Evolutionary conservation across 1,139 yeast species (phyloP).

Genomic region (Candida sp.): DNA sequence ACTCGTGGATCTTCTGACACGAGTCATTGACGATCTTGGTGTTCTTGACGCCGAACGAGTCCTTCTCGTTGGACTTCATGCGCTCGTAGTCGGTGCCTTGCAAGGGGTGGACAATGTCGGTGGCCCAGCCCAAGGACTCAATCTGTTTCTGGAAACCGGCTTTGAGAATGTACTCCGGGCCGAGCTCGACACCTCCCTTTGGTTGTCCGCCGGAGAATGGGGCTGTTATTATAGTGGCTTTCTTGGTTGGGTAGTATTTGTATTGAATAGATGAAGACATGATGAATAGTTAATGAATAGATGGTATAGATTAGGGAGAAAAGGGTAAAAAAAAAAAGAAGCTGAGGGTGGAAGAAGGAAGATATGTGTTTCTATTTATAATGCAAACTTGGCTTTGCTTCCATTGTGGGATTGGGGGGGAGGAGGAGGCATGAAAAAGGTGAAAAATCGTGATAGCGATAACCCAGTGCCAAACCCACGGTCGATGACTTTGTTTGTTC

Average conservation of each 20-base stretch:
- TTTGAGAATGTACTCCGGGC: constrained; percentile 81
- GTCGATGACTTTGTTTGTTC: neutral
- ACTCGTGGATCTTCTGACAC: constrained; percentile 62
- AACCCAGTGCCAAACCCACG: neutral
- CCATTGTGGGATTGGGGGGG: neutral
- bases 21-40: constrained; percentile 80
- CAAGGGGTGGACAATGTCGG: constrained; percentile 62
- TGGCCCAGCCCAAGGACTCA: constrained; percentile 73
- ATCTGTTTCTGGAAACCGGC: constrained; percentile 73
- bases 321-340: neutral
- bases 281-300: neutral
- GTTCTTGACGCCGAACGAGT: constrained; percentile 66
- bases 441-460: neutral
- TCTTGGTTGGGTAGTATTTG: constrained; percentile 56
- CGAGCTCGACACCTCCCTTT: constrained; percentile 90
- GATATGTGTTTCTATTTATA: neutral
- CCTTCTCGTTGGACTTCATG: constrained; percentile 44
- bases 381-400: neutral
- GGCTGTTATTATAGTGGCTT: constrained; percentile 73
- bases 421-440: neutral
- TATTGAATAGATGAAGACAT: constrained; percentile 27
- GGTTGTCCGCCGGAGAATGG: constrained; percentile 99
- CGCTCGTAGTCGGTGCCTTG: constrained; percentile 47
- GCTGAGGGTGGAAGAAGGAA: neutral
- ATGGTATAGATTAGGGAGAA: neutral